Conservation (phyloP, 352 stramenopile genomes). For the Globisporangium radiosum region DNA sequence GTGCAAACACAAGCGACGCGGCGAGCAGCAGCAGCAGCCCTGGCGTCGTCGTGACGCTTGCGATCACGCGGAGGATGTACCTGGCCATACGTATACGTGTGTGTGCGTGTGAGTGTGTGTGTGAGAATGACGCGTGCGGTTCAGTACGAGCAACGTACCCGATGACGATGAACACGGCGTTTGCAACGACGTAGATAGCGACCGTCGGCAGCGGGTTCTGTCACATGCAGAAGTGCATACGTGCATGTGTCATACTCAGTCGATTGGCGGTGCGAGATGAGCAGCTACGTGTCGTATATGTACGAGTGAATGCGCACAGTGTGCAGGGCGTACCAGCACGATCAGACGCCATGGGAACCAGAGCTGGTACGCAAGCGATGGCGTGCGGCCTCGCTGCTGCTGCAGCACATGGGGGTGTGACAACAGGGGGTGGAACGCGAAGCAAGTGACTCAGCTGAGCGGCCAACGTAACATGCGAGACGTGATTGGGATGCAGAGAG, state of each 20-base stretch:
- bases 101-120: background rate
- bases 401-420: background rate
- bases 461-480: background rate
- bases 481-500: background rate
- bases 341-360: conserved; percentile 68
- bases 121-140: background rate
- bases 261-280: too few species aligned
- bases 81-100: conserved; percentile 9
- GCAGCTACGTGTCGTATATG: background rate
- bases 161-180: conserved; percentile 52
- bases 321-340: conserved; percentile 28
- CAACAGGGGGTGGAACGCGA: background rate
- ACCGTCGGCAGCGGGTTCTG: conserved; percentile 60
- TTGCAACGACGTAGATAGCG: conserved; percentile 39
- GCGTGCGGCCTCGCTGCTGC: background rate
- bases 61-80: conserved; percentile 42
- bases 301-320: too few species aligned
- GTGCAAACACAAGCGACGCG: conserved; percentile 18
- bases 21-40: conserved; percentile 49
- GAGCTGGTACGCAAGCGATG: conserved; percentile 51
- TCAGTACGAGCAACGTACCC: conserved; percentile 19
- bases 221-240: too few species aligned
- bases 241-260: too few species aligned
- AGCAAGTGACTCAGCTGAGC: background rate
- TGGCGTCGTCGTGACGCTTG: conserved; percentile 37